Conservation (phyloP, 2,329 filamentous ascomycete genomes). For the Arthrobotrys megalospora region DNA sequence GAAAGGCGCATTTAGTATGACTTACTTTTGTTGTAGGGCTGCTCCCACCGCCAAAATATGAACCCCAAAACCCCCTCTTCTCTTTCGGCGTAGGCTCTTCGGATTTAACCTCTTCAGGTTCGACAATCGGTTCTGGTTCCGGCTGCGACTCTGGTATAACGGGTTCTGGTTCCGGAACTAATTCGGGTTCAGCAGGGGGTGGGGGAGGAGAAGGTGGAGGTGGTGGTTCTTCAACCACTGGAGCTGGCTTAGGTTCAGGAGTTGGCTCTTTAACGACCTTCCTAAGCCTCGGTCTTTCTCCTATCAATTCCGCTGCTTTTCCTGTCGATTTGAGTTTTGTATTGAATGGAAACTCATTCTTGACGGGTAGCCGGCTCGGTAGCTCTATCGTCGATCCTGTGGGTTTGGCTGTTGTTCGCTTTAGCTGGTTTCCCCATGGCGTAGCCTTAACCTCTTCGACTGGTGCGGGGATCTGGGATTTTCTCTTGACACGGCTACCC, state of each 20-base stretch:
- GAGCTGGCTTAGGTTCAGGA: conserved; percentile 34
- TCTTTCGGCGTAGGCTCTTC: conserved; percentile 40
- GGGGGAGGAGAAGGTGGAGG: conserved; percentile 1
- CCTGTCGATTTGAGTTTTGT: conserved; percentile 56
- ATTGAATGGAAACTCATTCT: conserved; percentile 50
- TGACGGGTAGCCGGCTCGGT: conserved; percentile 20
- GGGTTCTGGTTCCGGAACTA: conserved; percentile 19
- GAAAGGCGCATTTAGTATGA: background rate
- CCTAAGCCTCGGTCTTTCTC: conserved; percentile 17
- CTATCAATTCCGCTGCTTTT: conserved; percentile 55
- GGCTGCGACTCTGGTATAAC: conserved; percentile 22
- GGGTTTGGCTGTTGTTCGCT: conserved; percentile 31
- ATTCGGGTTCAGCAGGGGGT: conserved; percentile 14
- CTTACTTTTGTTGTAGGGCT: conserved; percentile 40
- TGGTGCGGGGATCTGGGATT: conserved; percentile 30
- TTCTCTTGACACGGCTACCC: conserved; percentile 42
- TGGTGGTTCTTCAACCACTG: conserved; percentile 29
- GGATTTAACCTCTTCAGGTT: conserved; percentile 33
- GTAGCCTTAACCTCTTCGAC: conserved; percentile 28
- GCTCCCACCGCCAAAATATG: conserved; percentile 55
- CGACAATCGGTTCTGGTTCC: conserved; percentile 12
- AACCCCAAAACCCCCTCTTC: conserved; percentile 54
- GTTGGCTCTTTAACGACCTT: conserved; percentile 38
- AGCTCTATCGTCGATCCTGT: conserved; percentile 36
- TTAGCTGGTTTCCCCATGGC: conserved; percentile 37